Conservation (phyloP, 805 yeast species). For the Geotrichum ghanense region DNA sequence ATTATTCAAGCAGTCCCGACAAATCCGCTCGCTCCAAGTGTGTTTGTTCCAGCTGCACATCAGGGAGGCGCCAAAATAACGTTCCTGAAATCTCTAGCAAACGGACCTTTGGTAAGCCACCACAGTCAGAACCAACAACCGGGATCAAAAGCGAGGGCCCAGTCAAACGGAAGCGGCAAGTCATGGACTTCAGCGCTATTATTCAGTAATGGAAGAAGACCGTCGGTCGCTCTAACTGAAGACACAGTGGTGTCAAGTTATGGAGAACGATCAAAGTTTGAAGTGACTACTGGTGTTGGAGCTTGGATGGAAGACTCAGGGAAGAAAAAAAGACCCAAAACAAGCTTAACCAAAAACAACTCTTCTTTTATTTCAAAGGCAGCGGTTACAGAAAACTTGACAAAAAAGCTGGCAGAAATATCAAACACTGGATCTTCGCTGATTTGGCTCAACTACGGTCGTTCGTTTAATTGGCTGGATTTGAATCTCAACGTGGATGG, state of each 20-base stretch:
- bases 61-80: conserved; percentile 14
- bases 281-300: not conserved
- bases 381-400: conserved; percentile 23
- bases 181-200: not conserved
- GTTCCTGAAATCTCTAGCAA: not conserved
- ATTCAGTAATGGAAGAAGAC: not conserved
- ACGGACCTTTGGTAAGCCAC: not conserved
- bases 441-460: conserved; percentile 25
- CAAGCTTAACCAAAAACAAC: conserved; percentile 26
- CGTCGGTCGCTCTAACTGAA: not conserved
- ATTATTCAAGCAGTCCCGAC: conserved; percentile 20
- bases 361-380: conserved; percentile 28
- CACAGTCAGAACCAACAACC: not conserved
- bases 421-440: conserved; percentile 14
- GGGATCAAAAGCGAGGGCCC: not conserved
- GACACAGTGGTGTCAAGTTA: not conserved
- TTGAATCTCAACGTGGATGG: conserved; percentile 7
- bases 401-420: conserved; percentile 16
- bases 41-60: conserved; percentile 18
- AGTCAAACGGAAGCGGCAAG: not conserved
- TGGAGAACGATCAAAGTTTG: not conserved
- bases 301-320: not conserved
- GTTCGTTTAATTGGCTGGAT: conserved; percentile 27
- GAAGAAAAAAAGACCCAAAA: conserved; percentile 24
- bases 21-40: conserved; percentile 27